Percentiles rank a stretch among this genome's conserved stretches.
phyloP scores from a whole-genome alignment of 106 monocot genomes.

The Dioscorea alata region DNA sequence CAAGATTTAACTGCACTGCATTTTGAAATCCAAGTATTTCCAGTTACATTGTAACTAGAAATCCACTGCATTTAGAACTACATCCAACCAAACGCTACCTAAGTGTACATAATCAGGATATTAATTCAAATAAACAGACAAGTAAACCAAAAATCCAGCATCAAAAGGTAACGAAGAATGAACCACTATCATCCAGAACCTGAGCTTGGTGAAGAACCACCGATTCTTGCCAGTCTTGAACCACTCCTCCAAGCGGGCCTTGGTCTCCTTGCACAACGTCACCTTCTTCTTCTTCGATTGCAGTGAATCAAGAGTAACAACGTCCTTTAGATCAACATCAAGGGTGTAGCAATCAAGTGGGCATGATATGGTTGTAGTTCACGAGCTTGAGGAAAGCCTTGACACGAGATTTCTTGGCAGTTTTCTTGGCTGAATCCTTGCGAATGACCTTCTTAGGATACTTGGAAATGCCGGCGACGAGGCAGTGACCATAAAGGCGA shows the following conservation, averaged over 20 bases:
- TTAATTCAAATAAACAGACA: no score
- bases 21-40: no score
- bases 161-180: not conserved
- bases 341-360: slow-evolving; percentile 49
- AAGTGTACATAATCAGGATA: no score
- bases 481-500: slow-evolving; percentile 54
- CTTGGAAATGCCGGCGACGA: slow-evolving; percentile 49
- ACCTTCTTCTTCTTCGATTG: slow-evolving; percentile 49
- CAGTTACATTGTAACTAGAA: no score
- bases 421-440: slow-evolving; percentile 52
- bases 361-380: slow-evolving; percentile 68
- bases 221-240: slow-evolving; percentile 67
- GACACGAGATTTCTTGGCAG: slow-evolving; percentile 57
- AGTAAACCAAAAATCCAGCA: not conserved
- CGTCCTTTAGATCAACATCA: no score
- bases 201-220: no score
- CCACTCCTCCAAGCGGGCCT: slow-evolving; percentile 50
- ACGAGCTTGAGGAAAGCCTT: slow-evolving; percentile 65
- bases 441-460: slow-evolving; percentile 66
- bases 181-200: no score
- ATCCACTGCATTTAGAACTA: no score
- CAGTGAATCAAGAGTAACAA: slow-evolving; percentile 34
- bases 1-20: no score
- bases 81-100: no score
- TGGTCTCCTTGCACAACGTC: slow-evolving; percentile 36